These are phyloP conservation scores for Amesomyces nigricolor DNA, from an alignment of 2,329 filamentous ascomycete genomes.

Conservation along the genomic window DNA sequence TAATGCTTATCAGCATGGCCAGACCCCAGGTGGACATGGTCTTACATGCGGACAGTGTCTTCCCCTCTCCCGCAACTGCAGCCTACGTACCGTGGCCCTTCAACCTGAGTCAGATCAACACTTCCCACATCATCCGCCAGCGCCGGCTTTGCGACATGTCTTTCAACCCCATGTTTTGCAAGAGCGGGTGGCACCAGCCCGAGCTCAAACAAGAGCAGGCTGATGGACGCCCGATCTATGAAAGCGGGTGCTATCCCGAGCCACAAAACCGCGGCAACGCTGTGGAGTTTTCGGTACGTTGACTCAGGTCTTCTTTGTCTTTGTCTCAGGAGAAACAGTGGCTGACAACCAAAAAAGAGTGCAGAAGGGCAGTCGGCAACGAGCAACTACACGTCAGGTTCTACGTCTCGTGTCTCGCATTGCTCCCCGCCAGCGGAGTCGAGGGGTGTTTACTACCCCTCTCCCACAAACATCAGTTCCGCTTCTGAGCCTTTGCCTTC, in stretches of 20 bases:
- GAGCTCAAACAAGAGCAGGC: conserved; percentile 1
- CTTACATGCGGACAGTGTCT: conserved; percentile 8
- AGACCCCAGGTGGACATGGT: conserved; percentile 11
- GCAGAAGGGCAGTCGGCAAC: neutral
- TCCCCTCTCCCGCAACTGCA: conserved; percentile 7
- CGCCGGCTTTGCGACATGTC: conserved; percentile 14
- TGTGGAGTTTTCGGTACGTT: conserved; percentile 1
- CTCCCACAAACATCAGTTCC: neutral
- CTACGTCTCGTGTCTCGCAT: conserved; percentile 5
- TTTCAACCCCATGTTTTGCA: conserved; percentile 9
- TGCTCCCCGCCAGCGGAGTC: neutral
- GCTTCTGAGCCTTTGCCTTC: neutral
- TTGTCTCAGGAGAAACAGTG: neutral
- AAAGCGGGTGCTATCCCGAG: conserved; percentile 2
- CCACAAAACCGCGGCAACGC: neutral
- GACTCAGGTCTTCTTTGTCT: neutral
- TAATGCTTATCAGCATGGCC: conserved; percentile 16
- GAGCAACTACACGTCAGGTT: neutral
- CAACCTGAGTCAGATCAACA: conserved; percentile 12
- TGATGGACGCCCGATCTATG: neutral
- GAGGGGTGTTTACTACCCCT: neutral
- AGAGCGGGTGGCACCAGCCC: neutral
- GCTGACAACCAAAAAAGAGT: neutral
- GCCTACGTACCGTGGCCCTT: conserved; percentile 1
- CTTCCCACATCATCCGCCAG: conserved; percentile 3